Evolutionary conservation across 192 early-diverging fungal species (phyloP), one percentile per base, ranked within the genome.

Genomic region (Blastocladiella britannica): DNA sequence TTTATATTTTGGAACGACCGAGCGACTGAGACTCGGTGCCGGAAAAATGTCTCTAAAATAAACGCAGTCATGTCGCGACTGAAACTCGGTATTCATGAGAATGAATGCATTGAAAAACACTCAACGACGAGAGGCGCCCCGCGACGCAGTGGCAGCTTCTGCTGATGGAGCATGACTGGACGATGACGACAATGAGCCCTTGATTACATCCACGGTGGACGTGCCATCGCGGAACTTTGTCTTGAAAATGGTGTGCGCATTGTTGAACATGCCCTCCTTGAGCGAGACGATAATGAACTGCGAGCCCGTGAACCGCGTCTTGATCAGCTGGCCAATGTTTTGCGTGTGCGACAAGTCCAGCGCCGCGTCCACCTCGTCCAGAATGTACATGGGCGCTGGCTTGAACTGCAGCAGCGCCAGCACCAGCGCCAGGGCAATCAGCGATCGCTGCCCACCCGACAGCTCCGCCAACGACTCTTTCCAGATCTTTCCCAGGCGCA

Each of bases 231-330:
- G 74, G 69, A 99, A 99, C 54, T 88, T 80, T 0, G 95, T 85
- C 28, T 82, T 72, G 70, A 97, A 99, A 12, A 99, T 68, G 6
- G 93, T 87, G 63, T 95, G 97, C 54, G 95, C 95, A 63, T 99
- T 99, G 63, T 89, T 91, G 64, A 93, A 99, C 93, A 99, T 95
- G 57, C 92, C 95, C 62, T 97, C 95, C 66, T 99, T 99, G 25
- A 99, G 74, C 20, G 91, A 97, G 5, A 99, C 93, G 1, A 99
- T 81, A 37, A 99, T 93, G 62, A 99, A 99, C 66, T 99, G 95
- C 1, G 91, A 87, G 4, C 85, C 89, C 58, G 84, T 91, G 73
- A 99, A 99, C 28, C 95, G 67, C 1, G 84, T 91, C 52, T 84
- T 74, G 54, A 97, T 72, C 24, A 99, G 70, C 61, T 88, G 84